A percentile compares a stretch with the other conserved stretches of the same genome.
Conservation (phyloP, 352 stramenopile genomes). For the Globisporangium parvum region DNA sequence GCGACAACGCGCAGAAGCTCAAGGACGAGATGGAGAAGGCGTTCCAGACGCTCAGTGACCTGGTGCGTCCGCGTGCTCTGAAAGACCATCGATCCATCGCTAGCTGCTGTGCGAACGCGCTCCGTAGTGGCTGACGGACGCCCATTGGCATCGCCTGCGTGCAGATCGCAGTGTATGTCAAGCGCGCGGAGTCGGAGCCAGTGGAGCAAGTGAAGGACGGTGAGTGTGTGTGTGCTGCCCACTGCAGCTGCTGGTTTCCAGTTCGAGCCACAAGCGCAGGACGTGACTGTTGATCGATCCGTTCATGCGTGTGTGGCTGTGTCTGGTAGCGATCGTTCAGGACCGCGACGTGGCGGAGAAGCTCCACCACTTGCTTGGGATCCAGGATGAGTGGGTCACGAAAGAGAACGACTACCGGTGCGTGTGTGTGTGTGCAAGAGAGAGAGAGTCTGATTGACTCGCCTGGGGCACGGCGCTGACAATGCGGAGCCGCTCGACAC, state of each 20-base stretch:
- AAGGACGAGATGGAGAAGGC: slow-evolving; percentile 55
- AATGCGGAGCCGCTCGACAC: too few relatives aligned
- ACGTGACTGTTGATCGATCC: background rate
- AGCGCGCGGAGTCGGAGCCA: slow-evolving; percentile 23
- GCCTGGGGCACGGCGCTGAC: background rate
- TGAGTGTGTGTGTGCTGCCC: slow-evolving; percentile 19
- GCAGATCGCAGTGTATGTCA: slow-evolving; percentile 34
- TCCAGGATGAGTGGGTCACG: slow-evolving; percentile 72
- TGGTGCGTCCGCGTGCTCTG: slow-evolving; percentile 14
- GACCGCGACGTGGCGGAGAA: slow-evolving; percentile 46
- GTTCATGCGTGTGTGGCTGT: background rate
- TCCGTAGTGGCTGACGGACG: background rate
- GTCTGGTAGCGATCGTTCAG: slow-evolving; percentile 39
- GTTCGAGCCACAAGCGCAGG: too few relatives aligned
- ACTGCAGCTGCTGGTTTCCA: too few relatives aligned
- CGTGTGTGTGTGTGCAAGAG: background rate
- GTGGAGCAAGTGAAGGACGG: slow-evolving; percentile 55
- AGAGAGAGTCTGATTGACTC: background rate
- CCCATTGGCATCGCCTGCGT: background rate
- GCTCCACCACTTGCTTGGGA: slow-evolving; percentile 39
- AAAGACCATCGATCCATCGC: too few relatives aligned
- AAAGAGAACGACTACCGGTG: slow-evolving; percentile 87
- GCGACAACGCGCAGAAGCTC: slow-evolving; percentile 48
- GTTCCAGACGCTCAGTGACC: slow-evolving; percentile 22
- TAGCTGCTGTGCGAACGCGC: background rate